Percentiles rank a stretch among this genome's conserved stretches.
These are phyloP conservation scores for Trypanosoma platydactyli DNA, from an alignment of 208 protist genomes.

Conservation along the genomic window DNA sequence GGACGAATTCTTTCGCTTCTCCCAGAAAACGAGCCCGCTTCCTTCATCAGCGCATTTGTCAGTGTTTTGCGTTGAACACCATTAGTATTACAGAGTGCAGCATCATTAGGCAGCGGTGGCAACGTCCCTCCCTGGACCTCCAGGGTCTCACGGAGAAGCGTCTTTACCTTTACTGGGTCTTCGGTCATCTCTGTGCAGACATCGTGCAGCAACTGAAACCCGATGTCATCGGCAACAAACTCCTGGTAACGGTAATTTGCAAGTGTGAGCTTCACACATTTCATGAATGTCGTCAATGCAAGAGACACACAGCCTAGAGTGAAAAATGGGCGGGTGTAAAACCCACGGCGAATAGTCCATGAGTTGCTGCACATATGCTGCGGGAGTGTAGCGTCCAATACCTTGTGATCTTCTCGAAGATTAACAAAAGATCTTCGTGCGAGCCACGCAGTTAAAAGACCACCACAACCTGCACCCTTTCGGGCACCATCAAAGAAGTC, in stretches of 20 bases:
- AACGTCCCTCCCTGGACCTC: not conserved
- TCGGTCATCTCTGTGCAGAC: conserved; percentile 27
- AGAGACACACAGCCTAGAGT: conserved; percentile 70
- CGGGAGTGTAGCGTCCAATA: conserved; percentile 42
- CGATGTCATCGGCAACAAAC: conserved; percentile 74
- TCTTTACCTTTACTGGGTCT: conserved; percentile 15
- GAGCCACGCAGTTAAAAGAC: conserved; percentile 37
- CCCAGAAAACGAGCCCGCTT: conserved; percentile 7
- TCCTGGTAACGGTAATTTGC: conserved; percentile 69
- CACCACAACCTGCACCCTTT: conserved; percentile 46
- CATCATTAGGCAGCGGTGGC: not conserved
- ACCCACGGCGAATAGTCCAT: conserved; percentile 48
- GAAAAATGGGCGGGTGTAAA: conserved; percentile 74
- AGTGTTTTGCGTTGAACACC: not conserved
- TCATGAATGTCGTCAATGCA: conserved; percentile 56
- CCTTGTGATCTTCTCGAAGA: conserved; percentile 57
- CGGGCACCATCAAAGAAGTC: conserved; percentile 77
- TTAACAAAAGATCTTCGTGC: conserved; percentile 40
- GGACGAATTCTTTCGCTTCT: conserved; percentile 26
- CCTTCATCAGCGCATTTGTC: conserved; percentile 12
- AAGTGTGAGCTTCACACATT: conserved; percentile 65
- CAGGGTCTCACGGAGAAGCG: conserved; percentile 14
- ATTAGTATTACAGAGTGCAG: not conserved
- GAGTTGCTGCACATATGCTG: conserved; percentile 10
- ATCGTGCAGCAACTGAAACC: conserved; percentile 47